Evolutionary conservation across 2,329 filamentous ascomycete species (phyloP).

Genomic region (Emergomyces orientalis): DNA sequence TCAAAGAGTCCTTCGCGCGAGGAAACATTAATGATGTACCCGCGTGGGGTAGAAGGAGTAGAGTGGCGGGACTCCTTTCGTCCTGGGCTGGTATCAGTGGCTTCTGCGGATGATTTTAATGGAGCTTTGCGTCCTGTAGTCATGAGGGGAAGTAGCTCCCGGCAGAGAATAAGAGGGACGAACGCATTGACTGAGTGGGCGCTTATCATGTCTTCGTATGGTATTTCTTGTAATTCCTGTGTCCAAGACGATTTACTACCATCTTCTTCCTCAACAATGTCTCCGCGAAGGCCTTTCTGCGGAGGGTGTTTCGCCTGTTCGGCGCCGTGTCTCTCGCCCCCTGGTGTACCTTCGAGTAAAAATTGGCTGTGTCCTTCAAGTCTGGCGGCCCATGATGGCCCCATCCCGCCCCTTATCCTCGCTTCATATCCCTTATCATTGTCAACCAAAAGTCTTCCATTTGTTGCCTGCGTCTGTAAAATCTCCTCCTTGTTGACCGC

Average conservation of each 20-base stretch:
- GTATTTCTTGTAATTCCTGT: slow-evolving; percentile 29
- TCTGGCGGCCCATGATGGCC: slow-evolving; percentile 15
- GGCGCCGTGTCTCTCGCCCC: neutral
- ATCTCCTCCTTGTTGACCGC: slow-evolving; percentile 22
- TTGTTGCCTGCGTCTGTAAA: slow-evolving; percentile 10
- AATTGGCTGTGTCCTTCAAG: slow-evolving; percentile 11
- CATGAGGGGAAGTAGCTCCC: slow-evolving; percentile 30
- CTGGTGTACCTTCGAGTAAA: neutral
- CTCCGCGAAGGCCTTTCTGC: slow-evolving; percentile 15
- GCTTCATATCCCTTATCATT: slow-evolving; percentile 12
- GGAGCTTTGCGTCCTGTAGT: neutral
- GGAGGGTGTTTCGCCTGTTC: neutral
- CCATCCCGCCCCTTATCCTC: slow-evolving; percentile 14
- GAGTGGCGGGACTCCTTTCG: neutral
- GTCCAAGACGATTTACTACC: slow-evolving; percentile 27
- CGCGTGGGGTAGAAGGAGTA: neutral
- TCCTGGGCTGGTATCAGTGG: neutral
- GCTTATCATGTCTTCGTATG: slow-evolving; percentile 33
- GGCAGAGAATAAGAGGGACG: slow-evolving; percentile 31
- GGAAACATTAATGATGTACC: slow-evolving; percentile 30
- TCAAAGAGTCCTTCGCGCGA: slow-evolving; percentile 32
- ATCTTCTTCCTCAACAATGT: slow-evolving; percentile 4
- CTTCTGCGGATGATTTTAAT: neutral
- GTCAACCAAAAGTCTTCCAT: slow-evolving; percentile 4
- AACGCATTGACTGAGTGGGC: slow-evolving; percentile 32